Evolutionary conservation across 345 rosid genomes (phyloP), one percentile per base, ranked within the genome.

Genomic region (Salix suchowensis): DNA sequence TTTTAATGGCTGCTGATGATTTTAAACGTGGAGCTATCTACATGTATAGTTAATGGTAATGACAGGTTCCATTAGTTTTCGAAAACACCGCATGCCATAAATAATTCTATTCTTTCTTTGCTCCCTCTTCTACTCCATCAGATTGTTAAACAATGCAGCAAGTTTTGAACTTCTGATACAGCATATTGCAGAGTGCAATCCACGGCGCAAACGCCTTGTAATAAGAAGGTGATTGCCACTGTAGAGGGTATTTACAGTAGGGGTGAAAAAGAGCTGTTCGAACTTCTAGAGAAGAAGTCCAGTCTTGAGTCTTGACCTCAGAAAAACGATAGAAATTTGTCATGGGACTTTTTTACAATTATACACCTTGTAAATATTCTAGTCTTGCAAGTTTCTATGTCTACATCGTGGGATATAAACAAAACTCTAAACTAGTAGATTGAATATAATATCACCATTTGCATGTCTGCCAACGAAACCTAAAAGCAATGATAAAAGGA

Each of bases 121-220:
- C 26, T 10, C n/a, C 3, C 13, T n/a, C 26, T 8, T 10, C 13
- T 10, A 8, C 13, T 11, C 16, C 50, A 55, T 9, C 61, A 55
- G 61, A 55, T 55, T n/a, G 13, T 55, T n/a, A 23, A 55, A n/a
- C 26, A 55, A 55, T 93, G 89, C 97, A 95, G 89, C 82, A 84
- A 84, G 93, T 91, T 58, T 55, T 93, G 84, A 89, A 89, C 90
- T 55, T 55, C 62, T 55, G 6, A n/a, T 21, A 81, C 97, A 91
- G 77, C 97, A 95, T 82, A 93, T 91, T 60, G 97, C 92, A 5
- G 94, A 88, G 28, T 94, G 98, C 96, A 91, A 75, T 94, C 97
- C 1, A 89, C 91, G 86, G 91, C 97, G 10, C 98, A 88, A 74
- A 87, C 94, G 78, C 96, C 97, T 0, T 94, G 97, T 32, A 91